Evolutionary conservation across 2,329 filamentous ascomycete species (phyloP).

Genomic region (Leptoxyphium fumago): DNA sequence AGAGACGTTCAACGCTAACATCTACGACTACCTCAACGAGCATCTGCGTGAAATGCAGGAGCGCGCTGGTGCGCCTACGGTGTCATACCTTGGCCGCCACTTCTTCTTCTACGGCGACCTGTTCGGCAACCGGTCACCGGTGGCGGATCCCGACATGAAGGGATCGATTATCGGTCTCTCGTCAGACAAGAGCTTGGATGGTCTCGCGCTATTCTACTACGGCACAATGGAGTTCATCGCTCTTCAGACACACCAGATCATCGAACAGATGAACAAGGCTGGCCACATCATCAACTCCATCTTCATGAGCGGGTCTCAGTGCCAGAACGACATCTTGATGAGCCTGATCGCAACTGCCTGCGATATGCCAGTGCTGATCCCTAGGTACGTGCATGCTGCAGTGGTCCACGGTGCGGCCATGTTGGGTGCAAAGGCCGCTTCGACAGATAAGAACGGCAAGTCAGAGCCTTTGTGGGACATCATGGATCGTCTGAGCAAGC

Average conservation of each 20-base stretch:
- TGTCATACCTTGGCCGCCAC: conserved; percentile 79
- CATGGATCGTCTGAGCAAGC: conserved; percentile 96
- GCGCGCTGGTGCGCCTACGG: conserved; percentile 53
- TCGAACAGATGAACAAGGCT: conserved; percentile 81
- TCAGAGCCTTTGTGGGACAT: conserved; percentile 88
- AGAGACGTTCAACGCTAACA: conserved; percentile 69
- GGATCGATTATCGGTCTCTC: conserved; percentile 77
- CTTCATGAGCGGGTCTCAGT: conserved; percentile 98
- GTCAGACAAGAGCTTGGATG: conserved; percentile 73
- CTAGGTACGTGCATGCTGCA: conserved; percentile 83
- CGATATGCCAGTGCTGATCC: conserved; percentile 83
- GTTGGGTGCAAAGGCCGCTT: conserved; percentile 94
- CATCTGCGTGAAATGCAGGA: conserved; percentile 66
- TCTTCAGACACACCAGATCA: conserved; percentile 88
- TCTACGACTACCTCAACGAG: conserved; percentile 88
- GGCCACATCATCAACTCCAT: conserved; percentile 83
- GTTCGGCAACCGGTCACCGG: conserved; percentile 88
- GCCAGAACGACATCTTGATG: conserved; percentile 90
- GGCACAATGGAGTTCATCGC: conserved; percentile 97
- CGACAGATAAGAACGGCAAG: conserved; percentile 57
- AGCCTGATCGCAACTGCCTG: conserved; percentile 79
- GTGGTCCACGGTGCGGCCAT: conserved; percentile 98
- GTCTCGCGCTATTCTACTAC: conserved; percentile 85
- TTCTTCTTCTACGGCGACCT: conserved; percentile 98
- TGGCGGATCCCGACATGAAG: conserved; percentile 87